A percentile compares a stretch with the other conserved stretches of the same genome.
Conservation (phyloP, 306 rosid species). For the Styphnolobium japonicum region DNA sequence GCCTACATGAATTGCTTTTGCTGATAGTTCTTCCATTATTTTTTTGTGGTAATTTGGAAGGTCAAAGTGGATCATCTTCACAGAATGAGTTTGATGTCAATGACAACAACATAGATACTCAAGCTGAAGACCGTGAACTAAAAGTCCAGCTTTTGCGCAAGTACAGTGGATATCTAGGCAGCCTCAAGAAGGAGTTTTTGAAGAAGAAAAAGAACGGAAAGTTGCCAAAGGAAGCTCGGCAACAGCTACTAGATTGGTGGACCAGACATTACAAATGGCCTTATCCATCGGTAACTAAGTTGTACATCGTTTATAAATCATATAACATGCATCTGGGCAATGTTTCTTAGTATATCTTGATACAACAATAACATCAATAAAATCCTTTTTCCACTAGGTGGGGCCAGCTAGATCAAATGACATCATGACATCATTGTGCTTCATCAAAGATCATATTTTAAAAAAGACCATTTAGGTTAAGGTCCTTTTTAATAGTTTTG, state of each 20-base stretch:
- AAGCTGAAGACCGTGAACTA: conserved; percentile 78
- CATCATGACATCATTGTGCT: no score
- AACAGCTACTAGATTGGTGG: conserved; percentile 97
- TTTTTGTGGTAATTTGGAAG: conserved; percentile 34
- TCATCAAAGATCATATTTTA: no score
- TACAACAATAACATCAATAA: no score
- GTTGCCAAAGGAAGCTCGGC: conserved; percentile 93
- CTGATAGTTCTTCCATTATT: conserved; percentile 8
- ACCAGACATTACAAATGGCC: conserved; percentile 96
- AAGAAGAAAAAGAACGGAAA: conserved; percentile 96
- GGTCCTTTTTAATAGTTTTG: no score
- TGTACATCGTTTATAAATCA: conserved; percentile 49
- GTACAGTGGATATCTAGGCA: conserved; percentile 89
- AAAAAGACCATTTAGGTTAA: no score
- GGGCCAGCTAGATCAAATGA: no score
- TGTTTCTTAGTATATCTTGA: not conserved
- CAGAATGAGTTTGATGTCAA: conserved; percentile 58
- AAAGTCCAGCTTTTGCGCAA: conserved; percentile 82
- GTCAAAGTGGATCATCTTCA: conserved; percentile 62
- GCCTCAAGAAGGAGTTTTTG: conserved; percentile 91
- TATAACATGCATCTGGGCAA: conserved; percentile 36
- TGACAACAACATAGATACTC: conserved; percentile 60
- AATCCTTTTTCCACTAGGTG: no score
- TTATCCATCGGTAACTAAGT: conserved; percentile 79
- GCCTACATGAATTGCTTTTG: not conserved